Conservation (phyloP, 441 rosid species). For the Omphalea diandra region DNA sequence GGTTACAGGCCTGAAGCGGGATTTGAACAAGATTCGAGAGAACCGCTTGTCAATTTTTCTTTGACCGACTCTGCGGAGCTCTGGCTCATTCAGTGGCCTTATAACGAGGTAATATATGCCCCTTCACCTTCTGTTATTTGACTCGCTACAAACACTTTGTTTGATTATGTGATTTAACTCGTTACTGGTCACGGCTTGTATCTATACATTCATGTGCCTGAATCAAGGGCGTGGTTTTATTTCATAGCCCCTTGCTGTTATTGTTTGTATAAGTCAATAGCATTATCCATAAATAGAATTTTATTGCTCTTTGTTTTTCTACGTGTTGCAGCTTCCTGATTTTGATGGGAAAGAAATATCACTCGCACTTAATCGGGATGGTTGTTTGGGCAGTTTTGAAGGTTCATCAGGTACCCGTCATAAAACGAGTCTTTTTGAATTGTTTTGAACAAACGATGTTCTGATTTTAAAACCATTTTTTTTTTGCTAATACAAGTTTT, state of each 20-base stretch:
- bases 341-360: slow-evolving; percentile 49
- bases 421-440: neutral
- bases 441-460: too few species aligned
- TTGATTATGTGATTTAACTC: too few species aligned
- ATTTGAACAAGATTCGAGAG: slow-evolving; percentile 39
- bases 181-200: too few species aligned
- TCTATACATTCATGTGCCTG: too few species aligned
- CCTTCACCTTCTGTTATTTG: neutral
- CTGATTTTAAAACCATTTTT: neutral
- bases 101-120: slow-evolving; percentile 37
- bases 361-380: slow-evolving; percentile 47
- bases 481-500: neutral
- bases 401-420: slow-evolving; percentile 54
- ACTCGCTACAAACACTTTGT: too few species aligned
- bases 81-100: slow-evolving; percentile 81
- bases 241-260: too few species aligned
- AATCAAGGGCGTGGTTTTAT: too few species aligned
- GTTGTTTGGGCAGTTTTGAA: slow-evolving; percentile 51
- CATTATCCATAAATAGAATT: neutral
- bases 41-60: slow-evolving; percentile 42
- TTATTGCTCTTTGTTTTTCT: neutral
- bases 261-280: neutral
- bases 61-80: slow-evolving; percentile 50
- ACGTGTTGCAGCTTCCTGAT: slow-evolving; percentile 51
- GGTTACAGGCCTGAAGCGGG: slow-evolving; percentile 46